phyloP scores from a whole-genome alignment of 73 alveolate genomes.

The Tetrahymena malaccensis region DNA sequence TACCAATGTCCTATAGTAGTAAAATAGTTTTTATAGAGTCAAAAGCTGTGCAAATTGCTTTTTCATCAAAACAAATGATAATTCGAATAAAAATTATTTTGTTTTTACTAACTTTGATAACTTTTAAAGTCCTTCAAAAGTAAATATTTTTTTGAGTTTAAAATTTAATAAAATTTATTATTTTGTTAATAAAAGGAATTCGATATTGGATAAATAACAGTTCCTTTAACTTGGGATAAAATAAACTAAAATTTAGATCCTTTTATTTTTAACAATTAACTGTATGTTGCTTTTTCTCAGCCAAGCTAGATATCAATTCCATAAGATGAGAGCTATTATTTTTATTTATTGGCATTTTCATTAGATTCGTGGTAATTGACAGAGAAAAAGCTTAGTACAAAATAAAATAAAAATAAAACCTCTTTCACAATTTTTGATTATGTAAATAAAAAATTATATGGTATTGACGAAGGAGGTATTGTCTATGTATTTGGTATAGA shows the following conservation, averaged over 20 bases:
- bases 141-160: neutral
- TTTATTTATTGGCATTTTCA: neutral
- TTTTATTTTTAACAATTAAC: neutral
- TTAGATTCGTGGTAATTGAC: neutral
- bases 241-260: neutral
- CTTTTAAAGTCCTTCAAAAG: neutral
- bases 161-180: no score
- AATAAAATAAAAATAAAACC: neutral
- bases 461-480: neutral
- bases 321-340: neutral
- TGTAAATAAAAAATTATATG: neutral
- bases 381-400: neutral
- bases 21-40: neutral
- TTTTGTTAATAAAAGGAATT: neutral
- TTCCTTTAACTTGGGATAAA: neutral
- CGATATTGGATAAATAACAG: neutral
- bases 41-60: neutral
- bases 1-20: neutral
- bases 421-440: neutral
- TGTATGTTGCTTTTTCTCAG: neutral
- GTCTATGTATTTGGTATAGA: neutral
- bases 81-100: neutral
- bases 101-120: neutral
- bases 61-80: neutral
- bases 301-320: neutral